Base-by-base conservation (phyloP, 495 filamentous ascomycete species). In the Podospora pseudoanserina region DNA sequence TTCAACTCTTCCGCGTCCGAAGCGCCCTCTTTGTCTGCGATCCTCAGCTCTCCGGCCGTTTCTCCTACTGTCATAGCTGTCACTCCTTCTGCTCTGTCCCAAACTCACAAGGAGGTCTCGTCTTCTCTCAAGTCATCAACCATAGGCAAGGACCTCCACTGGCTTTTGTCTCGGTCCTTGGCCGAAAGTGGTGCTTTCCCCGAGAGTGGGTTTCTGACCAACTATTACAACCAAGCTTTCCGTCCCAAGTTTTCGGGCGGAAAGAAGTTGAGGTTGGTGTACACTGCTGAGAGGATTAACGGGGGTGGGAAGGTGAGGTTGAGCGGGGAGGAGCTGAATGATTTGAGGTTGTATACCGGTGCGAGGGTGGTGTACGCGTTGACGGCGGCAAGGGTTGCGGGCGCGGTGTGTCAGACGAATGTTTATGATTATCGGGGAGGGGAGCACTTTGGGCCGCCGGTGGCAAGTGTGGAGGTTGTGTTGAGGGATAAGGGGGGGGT, bases 281-380 rank as follows among this genome's bases (percentile, higher is more conserved):
- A 88, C 76, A 85, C 87, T 7, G 86, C 88, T 11, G 88, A 92
- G 69, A 82, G 83, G 49, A 81, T 80, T 44, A 85, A 83, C 20
- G 39, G 39, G 9, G 39, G 5, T 2, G 76, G 77, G 18, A 82
- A 75, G 18, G 84, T 80, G 3, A 79, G 82, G 0, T 78, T 94
- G 16, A 90, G 83, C 64, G 87, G 89, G 2, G 75, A 83, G 30
- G 87, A 88, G 28, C 80, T 99, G 27, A 90, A 89, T 1, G 92
- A 97, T 71, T 79, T 98, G 56, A 86, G 93, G 19, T 81, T 92
- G 18, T 92, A 91, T 78, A 94, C 90, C 7, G 87, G 90, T 13
- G 89, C 93, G 11, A 87, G 93, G 44, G 83, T 97, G 60, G 84
- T 96, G 23, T 97, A 97, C 79, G 93, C 92, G 0, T 83, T 98